Conservation (phyloP, 768 basidiomycete genomes). For the Agaricus blazei region DNA sequence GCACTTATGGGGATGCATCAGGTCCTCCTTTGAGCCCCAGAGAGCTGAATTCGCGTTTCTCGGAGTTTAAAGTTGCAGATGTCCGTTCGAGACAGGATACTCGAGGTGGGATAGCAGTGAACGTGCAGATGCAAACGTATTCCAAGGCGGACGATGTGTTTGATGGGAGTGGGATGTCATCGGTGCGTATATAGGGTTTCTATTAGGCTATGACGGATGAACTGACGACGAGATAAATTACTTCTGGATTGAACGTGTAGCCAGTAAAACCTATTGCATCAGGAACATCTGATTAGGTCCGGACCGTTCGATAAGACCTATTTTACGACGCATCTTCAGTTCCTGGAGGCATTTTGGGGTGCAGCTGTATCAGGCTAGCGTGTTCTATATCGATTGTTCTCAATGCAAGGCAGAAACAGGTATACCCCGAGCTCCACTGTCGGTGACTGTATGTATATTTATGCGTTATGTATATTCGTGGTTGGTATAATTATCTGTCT, state of each 20-base stretch:
- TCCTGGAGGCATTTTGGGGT: constrained; percentile 8
- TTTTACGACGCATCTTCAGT: neutral
- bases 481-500: neutral
- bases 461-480: neutral
- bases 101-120: constrained; percentile 18
- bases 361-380: neutral
- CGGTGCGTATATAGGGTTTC: too few relatives aligned
- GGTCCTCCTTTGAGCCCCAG: constrained; percentile 18
- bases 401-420: neutral
- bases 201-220: too few relatives aligned
- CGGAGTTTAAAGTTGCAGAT: constrained; percentile 12
- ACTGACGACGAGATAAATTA: neutral
- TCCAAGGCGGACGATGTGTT: constrained; percentile 21
- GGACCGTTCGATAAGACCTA: neutral
- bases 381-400: neutral
- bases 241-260: neutral
- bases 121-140: constrained; percentile 29
- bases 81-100: constrained; percentile 7
- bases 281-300: constrained; percentile 3
- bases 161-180: too few relatives aligned
- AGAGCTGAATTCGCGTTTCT: constrained; percentile 14
- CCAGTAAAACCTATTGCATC: neutral
- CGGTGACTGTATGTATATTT: neutral
- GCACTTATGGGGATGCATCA: constrained; percentile 29
- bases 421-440: neutral